Evolutionary conservation across 768 basidiomycete genomes (phyloP), one percentile per base, ranked within the genome.

Genomic region (Auriscalpium vulgare): DNA sequence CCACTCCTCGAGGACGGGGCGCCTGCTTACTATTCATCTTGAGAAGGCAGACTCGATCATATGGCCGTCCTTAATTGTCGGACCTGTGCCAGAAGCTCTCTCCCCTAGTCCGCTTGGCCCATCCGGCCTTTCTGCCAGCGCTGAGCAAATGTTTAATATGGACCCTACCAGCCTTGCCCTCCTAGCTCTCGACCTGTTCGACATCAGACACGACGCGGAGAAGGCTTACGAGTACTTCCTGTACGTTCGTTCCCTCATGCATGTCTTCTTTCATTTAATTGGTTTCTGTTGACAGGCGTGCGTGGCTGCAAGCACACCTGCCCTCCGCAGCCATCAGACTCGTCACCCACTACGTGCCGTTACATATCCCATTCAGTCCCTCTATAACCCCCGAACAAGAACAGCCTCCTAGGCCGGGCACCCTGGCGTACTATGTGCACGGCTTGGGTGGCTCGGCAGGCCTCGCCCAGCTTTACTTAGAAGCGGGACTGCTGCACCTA

Each of bases 221-320:
- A 85, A 83, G 57, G 89, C 89, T 4, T 91, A 91, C 60, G 88
- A 91, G 71, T 88, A 78, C 62, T 88, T 90, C 62, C 68, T 88
- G 88, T 86, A 65, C 66, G 88, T 77, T 38, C 23, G 10, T 19
- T 49, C 57, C 10, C 37, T 47, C 52, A 37, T 47, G 45, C 6
- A 3, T 46, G 10, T 4, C 9, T 17, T n/a, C 2, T 34, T 38
- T 7, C 37, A 34, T 37, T 47, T 47, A 13, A 47, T 50, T 37
- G 55, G 43, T 38, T 40, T 37, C 3, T 47, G 3, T 43, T 47
- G 23, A 16, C 62, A 91, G 89, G 59, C 88, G 88, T 50, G 87
- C 88, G 37, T 91, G 89, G 89, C 84, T 84, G 52, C 86, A 86
- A 67, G 81, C 84, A 3, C 86, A 82, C 66, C 73, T 84, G 7